A percentile compares a stretch with the other conserved stretches of the same genome.
phyloP scores from a whole-genome alignment of 345 rosid species.

The Citrus australasica region DNA sequence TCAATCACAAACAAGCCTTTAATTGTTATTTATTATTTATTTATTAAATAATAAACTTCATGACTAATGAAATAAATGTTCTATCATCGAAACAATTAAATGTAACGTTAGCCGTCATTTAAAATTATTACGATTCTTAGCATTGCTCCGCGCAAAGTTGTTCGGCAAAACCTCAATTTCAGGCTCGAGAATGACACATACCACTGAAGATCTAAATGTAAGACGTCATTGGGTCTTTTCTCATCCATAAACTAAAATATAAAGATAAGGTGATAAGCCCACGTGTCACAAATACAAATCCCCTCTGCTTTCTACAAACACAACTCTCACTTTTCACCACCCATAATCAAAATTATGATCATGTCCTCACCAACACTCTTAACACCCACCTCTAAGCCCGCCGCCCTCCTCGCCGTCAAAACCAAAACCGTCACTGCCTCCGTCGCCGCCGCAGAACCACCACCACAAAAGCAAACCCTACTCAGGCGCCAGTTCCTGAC shows the following conservation, averaged over 20 bases:
- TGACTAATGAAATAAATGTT: too few species aligned
- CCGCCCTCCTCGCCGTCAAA: conserved; percentile 27
- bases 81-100: too few species aligned
- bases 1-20: too few species aligned
- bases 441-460: conserved; percentile 7
- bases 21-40: too few species aligned
- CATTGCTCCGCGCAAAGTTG: too few species aligned
- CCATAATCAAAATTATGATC: conserved; percentile 13
- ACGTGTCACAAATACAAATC: conserved; percentile 57
- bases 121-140: too few species aligned
- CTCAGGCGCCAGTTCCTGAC: conserved; percentile 60
- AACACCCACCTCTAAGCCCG: conserved; percentile 48
- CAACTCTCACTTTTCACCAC: not conserved
- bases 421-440: conserved; percentile 13
- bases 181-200: not conserved
- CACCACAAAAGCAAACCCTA: conserved; percentile 14
- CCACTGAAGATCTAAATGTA: not conserved
- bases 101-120: too few species aligned
- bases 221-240: conserved; percentile 18
- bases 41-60: too few species aligned
- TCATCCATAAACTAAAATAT: conserved; percentile 30
- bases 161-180: not conserved
- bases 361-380: conserved; percentile 78
- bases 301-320: conserved; percentile 3
- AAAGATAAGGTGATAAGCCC: conserved; percentile 89